These are phyloP conservation scores for Mycena albidolilacea DNA, from an alignment of 768 basidiomycete species.

Conservation along the genomic window DNA sequence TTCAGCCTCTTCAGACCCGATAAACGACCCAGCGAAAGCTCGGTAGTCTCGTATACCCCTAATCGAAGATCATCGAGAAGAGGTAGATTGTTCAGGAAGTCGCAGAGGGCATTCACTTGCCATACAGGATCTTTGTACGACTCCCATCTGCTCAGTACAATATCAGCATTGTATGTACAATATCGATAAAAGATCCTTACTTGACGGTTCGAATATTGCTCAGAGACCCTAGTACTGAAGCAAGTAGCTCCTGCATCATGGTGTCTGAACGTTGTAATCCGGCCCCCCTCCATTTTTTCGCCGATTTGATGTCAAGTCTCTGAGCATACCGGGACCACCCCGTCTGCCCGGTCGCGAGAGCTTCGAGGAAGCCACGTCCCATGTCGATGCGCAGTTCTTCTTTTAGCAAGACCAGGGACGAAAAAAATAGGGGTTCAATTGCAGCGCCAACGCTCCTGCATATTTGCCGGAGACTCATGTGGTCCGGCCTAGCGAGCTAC, in stretches of 20 bases:
- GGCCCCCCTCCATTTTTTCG: neutral
- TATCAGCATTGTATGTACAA: neutral
- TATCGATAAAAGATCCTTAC: conserved; percentile 1
- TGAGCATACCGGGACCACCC: conserved; percentile 7
- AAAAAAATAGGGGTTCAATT: neutral
- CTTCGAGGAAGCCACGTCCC: neutral
- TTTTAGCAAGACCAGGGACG: neutral
- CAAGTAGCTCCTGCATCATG: neutral
- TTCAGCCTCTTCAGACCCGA: conserved; percentile 3
- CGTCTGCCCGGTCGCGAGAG: conserved; percentile 9
- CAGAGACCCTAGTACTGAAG: neutral
- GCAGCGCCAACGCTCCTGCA: neutral
- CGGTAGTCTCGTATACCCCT: neutral
- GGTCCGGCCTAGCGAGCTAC: neutral
- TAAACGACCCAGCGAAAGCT: neutral
- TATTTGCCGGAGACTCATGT: conserved; percentile 1
- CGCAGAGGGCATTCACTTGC: neutral
- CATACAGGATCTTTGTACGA: neutral
- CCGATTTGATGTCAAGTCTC: neutral
- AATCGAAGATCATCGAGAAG: neutral
- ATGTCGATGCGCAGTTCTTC: neutral
- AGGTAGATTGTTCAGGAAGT: neutral
- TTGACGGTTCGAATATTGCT: neutral
- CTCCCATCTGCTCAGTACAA: neutral
- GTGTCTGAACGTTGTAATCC: neutral